Percentiles rank a stretch among this genome's conserved stretches.
Conservation (phyloP, 495 filamentous ascomycete species). For the Bacidia rubella region DNA sequence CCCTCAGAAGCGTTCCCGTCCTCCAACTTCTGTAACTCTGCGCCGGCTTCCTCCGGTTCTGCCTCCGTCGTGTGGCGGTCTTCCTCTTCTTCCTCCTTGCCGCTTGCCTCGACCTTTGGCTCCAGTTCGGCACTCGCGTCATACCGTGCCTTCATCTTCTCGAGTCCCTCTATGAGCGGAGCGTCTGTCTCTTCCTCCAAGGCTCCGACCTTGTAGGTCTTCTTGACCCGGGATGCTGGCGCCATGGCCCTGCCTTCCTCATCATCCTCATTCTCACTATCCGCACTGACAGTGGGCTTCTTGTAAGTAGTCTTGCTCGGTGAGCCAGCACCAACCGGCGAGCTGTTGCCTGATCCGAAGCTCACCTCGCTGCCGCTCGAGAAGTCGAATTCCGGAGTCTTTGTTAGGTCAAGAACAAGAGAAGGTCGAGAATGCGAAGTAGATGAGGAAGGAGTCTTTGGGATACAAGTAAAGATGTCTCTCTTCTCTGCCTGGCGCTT, state of each 20-base stretch:
- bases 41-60: no score
- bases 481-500: not conserved
- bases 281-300: not conserved
- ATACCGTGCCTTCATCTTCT: no score
- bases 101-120: no score
- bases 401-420: not conserved
- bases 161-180: not conserved
- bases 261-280: not conserved
- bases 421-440: not conserved
- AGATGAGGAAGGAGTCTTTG: not conserved
- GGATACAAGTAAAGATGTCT: not conserved
- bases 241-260: not conserved
- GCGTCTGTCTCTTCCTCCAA: not conserved
- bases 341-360: not conserved
- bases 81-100: no score
- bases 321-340: not conserved
- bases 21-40: no score
- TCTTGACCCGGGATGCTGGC: not conserved
- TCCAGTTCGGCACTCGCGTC: no score
- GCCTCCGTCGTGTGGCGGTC: no score
- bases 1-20: no score
- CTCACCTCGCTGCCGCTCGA: not conserved
- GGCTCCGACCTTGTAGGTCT: not conserved
- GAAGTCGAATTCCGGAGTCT: not conserved
- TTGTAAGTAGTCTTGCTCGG: not conserved